These are phyloP conservation scores for Pythium insidiosum DNA, from an alignment of 352 stramenopile genomes.

Conservation along the genomic window DNA sequence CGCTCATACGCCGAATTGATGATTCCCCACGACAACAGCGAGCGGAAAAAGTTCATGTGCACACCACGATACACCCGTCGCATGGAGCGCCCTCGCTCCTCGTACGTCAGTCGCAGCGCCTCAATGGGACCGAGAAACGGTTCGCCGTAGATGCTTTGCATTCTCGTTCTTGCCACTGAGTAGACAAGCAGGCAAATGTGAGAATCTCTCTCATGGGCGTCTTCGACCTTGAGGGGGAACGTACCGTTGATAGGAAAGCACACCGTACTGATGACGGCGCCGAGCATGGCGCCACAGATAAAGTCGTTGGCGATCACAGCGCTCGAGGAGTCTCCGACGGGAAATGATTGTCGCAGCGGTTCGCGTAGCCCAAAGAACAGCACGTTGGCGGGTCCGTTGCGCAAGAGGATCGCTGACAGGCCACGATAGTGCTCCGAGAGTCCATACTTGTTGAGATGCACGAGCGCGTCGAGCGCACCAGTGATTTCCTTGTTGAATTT, in stretches of 20 bases:
- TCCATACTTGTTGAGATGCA: constrained; percentile 74
- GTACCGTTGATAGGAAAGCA: constrained; percentile 81
- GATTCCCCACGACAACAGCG: constrained; percentile 85
- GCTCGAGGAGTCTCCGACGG: constrained; percentile 27
- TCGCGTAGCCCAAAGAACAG: constrained; percentile 82
- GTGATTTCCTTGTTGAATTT: constrained; percentile 81
- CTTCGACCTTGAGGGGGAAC: constrained; percentile 5
- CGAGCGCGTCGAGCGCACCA: constrained; percentile 66
- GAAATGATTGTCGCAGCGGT: constrained; percentile 60
- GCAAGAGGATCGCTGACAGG: constrained; percentile 67
- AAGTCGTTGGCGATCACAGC: constrained; percentile 71
- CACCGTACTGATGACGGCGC: constrained; percentile 76
- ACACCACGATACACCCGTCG: constrained; percentile 75
- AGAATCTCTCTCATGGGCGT: not conserved
- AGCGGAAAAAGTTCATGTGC: constrained; percentile 86
- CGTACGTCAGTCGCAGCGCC: constrained; percentile 60
- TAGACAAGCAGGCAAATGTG: not conserved
- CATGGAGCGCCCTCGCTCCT: constrained; percentile 53
- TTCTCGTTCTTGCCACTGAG: constrained; percentile 66
- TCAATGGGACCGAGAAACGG: constrained; percentile 46
- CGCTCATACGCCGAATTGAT: constrained; percentile 88
- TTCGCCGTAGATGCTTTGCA: constrained; percentile 75
- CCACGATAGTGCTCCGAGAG: constrained; percentile 80
- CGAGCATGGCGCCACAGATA: constrained; percentile 73
- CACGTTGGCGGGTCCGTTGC: constrained; percentile 80